phyloP scores from a whole-genome alignment of 1,139 yeast species.

The Hyphopichia wangnamkhiaoensis region DNA sequence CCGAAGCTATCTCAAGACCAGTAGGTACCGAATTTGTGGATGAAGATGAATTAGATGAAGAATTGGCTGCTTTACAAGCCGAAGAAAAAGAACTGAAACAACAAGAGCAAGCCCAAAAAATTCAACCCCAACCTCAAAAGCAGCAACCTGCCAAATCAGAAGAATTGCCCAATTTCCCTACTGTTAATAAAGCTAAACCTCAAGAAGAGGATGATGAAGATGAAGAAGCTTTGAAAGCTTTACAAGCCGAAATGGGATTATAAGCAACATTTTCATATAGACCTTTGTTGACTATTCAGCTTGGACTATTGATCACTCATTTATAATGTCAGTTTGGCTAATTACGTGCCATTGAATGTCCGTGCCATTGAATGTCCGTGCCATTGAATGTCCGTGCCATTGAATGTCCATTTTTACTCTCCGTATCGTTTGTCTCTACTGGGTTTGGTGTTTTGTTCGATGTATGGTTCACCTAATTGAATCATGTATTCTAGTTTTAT shows the following conservation, averaged over 20 bases:
- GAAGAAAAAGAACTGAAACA: constrained; percentile 59
- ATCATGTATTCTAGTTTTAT: too few species aligned
- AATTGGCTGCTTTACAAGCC: constrained; percentile 83
- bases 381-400: neutral
- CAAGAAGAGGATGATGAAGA: constrained; percentile 78
- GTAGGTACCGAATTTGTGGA: constrained; percentile 74
- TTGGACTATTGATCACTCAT: neutral
- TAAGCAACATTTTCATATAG: too few species aligned
- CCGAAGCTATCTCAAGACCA: constrained; percentile 94
- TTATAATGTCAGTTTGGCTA: too few species aligned
- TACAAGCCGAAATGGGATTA: constrained; percentile 95
- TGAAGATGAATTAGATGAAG: constrained; percentile 88
- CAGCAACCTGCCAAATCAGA: constrained; percentile 16
- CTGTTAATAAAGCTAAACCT: constrained; percentile 39
- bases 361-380: too few species aligned
- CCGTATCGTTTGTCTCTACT: neutral
- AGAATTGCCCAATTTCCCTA: constrained; percentile 52
- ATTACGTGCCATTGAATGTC: too few species aligned
- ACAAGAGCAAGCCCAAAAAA: constrained; percentile 15
- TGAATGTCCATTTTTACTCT: neutral
- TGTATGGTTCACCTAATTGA: too few species aligned
- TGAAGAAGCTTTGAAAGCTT: constrained; percentile 84
- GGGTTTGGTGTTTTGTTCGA: neutral
- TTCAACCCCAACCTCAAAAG: constrained; percentile 17
- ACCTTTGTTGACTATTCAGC: too few species aligned